phyloP scores from a whole-genome alignment of 257 asterid species.

The Solanum lignicaule region DNA sequence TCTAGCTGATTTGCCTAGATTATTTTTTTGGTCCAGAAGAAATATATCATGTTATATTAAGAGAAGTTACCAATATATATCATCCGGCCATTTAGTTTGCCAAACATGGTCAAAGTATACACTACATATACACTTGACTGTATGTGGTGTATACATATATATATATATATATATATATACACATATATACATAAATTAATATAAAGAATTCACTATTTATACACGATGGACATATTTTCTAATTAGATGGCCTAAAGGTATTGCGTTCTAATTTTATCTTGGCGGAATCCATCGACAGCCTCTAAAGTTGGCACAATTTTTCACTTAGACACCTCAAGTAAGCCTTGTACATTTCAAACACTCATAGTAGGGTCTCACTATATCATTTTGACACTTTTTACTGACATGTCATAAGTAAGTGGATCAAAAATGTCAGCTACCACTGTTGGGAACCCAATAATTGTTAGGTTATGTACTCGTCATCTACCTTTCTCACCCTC shows the following conservation, averaged over 20 bases:
- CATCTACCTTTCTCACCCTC: not conserved
- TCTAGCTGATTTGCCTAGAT: too few species aligned
- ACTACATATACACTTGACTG: not conserved
- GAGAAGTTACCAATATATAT: not conserved
- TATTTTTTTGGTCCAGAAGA: not conserved
- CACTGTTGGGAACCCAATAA: not conserved
- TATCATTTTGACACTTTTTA: not conserved
- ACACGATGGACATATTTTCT: too few species aligned
- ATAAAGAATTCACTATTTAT: too few species aligned
- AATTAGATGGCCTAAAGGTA: too few species aligned
- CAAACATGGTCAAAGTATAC: too few species aligned
- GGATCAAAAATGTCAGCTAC: too few species aligned
- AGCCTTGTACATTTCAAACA: too few species aligned
- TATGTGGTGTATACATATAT: too few species aligned
- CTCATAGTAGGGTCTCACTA: not conserved
- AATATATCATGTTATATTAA: not conserved
- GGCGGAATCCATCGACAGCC: not conserved
- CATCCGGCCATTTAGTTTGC: not conserved
- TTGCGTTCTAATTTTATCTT: not conserved
- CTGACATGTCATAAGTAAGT: not conserved
- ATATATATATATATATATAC: accelerated
- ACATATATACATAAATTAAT: too few species aligned
- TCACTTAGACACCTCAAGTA: not conserved
- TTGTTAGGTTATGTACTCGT: not conserved
- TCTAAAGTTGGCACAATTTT: not conserved